A percentile compares a stretch with the other conserved stretches of the same genome.
Conservation (phyloP, 2,329 filamentous ascomycete genomes). For the Sclerotinia minor region DNA sequence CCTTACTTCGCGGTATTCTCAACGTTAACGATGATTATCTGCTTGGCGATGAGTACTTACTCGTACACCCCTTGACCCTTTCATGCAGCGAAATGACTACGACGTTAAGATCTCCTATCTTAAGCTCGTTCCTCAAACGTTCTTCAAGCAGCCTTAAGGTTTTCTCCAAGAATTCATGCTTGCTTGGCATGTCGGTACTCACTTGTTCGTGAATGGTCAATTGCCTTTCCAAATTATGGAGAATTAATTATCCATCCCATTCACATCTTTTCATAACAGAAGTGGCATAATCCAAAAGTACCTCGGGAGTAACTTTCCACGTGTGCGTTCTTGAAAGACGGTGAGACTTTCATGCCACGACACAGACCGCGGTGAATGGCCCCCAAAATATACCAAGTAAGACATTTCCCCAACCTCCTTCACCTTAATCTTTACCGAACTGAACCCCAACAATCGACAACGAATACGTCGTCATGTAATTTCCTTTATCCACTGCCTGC, state of each 20-base stretch:
- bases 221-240: not conserved
- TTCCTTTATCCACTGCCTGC: slow-evolving; percentile 12
- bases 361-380: not conserved
- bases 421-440: not conserved
- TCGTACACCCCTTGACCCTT: not conserved
- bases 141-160: not conserved
- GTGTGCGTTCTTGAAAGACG: not conserved
- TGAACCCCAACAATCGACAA: slow-evolving; percentile 9
- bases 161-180: not conserved
- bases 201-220: not conserved
- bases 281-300: not conserved
- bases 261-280: slow-evolving; percentile 1
- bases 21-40: not conserved
- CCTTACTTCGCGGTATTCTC: not conserved
- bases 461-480: not conserved
- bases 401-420: slow-evolving; percentile 6
- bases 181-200: not conserved
- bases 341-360: slow-evolving; percentile 11
- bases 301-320: not conserved
- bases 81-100: no score
- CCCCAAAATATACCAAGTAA: slow-evolving; percentile 11
- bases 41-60: not conserved
- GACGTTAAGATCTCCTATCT: not conserved
- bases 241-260: not conserved
- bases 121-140: not conserved